These are phyloP conservation scores for Ustilago bromivora DNA, from an alignment of 1,284 basidiomycete species.

Conservation along the genomic window DNA sequence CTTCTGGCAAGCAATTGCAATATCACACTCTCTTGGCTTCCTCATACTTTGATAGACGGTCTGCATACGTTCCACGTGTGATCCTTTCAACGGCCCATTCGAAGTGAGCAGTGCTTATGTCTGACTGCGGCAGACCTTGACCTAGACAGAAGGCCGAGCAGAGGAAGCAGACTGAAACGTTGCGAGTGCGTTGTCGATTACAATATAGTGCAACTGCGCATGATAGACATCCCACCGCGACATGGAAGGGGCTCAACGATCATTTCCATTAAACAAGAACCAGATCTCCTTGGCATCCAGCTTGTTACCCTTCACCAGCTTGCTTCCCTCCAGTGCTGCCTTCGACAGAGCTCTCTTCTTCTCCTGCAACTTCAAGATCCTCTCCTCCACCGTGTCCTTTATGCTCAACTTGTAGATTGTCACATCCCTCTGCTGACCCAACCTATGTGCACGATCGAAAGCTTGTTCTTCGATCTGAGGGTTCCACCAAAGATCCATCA, in stretches of 20 bases:
- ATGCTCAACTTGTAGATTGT: constrained; percentile 94
- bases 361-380: constrained; percentile 78
- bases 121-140: no score
- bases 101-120: no score
- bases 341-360: constrained; percentile 86
- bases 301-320: constrained; percentile 78
- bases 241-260: background rate
- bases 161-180: no score
- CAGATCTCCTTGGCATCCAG: constrained; percentile 49
- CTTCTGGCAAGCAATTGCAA: no score
- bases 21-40: no score
- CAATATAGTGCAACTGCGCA: no score
- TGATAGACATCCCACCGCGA: background rate
- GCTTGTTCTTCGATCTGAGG: constrained; percentile 79
- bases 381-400: constrained; percentile 87
- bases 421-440: constrained; percentile 87
- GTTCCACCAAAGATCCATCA: constrained; percentile 92
- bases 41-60: no score
- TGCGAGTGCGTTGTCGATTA: no score
- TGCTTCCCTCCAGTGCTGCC: constrained; percentile 88
- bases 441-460: constrained; percentile 90
- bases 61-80: no score
- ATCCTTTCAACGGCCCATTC: no score
- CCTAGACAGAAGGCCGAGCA: no score
- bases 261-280: constrained; percentile 47